These are phyloP conservation scores for Isabelozyma gotoi DNA, from an alignment of 805 yeast genomes.

Conservation along the genomic window DNA sequence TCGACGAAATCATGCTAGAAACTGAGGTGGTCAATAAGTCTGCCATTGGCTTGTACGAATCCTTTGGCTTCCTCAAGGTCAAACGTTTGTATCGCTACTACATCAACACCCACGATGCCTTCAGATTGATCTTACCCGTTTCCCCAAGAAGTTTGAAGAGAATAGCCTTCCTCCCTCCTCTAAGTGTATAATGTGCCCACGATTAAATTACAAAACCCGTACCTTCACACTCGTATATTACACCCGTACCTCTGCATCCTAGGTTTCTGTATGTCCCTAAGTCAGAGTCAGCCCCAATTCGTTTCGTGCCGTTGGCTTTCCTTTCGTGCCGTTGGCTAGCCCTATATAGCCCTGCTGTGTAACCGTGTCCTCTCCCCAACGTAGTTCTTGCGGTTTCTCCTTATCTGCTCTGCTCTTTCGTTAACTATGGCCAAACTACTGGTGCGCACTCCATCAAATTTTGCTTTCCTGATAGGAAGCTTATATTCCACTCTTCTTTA, in stretches of 20 bases:
- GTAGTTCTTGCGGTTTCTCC: too few species aligned
- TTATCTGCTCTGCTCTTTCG: too few species aligned
- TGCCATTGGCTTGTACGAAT: constrained; percentile 69
- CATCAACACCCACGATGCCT: constrained; percentile 91
- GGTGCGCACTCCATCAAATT: not conserved
- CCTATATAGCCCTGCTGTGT: too few species aligned
- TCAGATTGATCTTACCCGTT: constrained; percentile 77
- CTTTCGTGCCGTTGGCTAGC: too few species aligned
- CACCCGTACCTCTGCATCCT: not conserved
- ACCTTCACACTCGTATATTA: too few species aligned
- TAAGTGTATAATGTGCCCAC: too few species aligned
- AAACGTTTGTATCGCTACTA: constrained; percentile 85
- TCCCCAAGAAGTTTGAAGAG: constrained; percentile 50
- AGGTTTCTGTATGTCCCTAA: too few species aligned
- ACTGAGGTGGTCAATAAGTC: constrained; percentile 81
- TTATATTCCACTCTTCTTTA: not conserved
- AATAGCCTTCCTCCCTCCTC: constrained; percentile 47
- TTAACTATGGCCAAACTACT: too few species aligned
- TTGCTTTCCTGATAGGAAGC: not conserved
- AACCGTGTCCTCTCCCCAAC: too few species aligned
- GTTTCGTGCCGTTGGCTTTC: too few species aligned
- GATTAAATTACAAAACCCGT: too few species aligned
- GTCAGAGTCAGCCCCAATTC: too few species aligned
- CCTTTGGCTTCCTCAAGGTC: constrained; percentile 70
- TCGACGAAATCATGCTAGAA: constrained; percentile 91